Conservation (phyloP, 305 asterid genomes). For the Ajuga reptans region DNA sequence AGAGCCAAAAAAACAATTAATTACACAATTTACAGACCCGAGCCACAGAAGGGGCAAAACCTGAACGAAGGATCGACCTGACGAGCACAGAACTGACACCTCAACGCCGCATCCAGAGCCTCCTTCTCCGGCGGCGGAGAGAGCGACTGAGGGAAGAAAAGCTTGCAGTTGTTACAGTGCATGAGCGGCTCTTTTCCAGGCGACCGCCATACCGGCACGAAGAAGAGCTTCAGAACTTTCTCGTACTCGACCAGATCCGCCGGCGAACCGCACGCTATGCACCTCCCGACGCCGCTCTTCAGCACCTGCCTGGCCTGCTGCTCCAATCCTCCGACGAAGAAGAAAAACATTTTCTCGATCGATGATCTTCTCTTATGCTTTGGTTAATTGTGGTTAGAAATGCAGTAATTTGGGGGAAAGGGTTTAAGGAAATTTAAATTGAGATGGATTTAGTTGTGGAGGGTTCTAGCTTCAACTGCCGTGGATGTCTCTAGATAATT, state of each 20-base stretch:
- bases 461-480: conserved; percentile 16
- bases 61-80: conserved; percentile 26
- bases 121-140: conserved; percentile 29
- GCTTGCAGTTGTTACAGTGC: conserved; percentile 54
- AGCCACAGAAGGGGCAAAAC: conserved; percentile 32
- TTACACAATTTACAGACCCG: conserved; percentile 10
- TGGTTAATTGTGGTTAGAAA: neutral
- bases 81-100: conserved; percentile 23
- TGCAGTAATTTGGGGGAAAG: neutral
- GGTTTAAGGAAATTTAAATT: neutral
- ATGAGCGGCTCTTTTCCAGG: conserved; percentile 60
- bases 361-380: neutral
- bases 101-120: conserved; percentile 16
- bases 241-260: conserved; percentile 79
- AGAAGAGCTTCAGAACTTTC: conserved; percentile 63
- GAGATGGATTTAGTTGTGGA: neutral
- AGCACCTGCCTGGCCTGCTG: conserved; percentile 61
- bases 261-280: conserved; percentile 65
- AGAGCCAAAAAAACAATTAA: neutral
- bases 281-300: conserved; percentile 54
- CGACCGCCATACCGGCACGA: conserved; percentile 84
- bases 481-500: conserved; percentile 1
- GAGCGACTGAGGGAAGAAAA: conserved; percentile 48
- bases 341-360: conserved; percentile 55
- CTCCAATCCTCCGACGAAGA: conserved; percentile 65